Percentiles rank a stretch among this genome's conserved stretches.
phyloP scores from a whole-genome alignment of 495 filamentous ascomycete genomes.

The Lepraria neglecta region DNA sequence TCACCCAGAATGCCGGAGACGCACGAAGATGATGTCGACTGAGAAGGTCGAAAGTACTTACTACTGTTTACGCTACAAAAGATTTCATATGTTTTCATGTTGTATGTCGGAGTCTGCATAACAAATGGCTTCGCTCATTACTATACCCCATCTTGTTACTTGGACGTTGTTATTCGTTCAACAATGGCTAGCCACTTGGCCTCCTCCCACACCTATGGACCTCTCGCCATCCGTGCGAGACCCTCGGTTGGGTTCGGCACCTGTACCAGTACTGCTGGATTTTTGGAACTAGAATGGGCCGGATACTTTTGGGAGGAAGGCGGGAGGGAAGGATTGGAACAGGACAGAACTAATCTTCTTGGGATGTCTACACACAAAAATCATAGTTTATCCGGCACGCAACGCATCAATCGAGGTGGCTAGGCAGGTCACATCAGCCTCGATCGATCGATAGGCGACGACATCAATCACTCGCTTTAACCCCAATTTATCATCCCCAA shows the following conservation, averaged over 20 bases:
- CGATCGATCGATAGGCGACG: not conserved
- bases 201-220: not conserved
- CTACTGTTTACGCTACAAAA: conserved; percentile 13
- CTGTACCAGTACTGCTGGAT: not conserved
- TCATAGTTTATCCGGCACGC: not conserved
- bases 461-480: conserved; percentile 6
- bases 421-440: not conserved
- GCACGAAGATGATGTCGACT: conserved; percentile 24
- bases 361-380: conserved; percentile 2
- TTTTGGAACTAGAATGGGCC: not conserved
- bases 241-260: not conserved
- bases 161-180: not conserved
- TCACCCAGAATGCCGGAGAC: conserved; percentile 18
- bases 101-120: conserved; percentile 17
- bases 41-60: conserved; percentile 14
- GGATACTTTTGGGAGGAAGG: not conserved
- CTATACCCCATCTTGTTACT: conserved; percentile 20
- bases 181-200: not conserved
- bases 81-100: conserved; percentile 11
- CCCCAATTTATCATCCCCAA: not conserved
- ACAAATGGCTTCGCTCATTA: conserved; percentile 19
- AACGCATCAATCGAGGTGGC: not conserved
- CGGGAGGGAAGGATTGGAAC: conserved; percentile 6
- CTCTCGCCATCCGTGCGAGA: not conserved
- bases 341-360: not conserved